Evolutionary conservation across 2,329 filamentous ascomycete species (phyloP).

Genomic region (Trichoderma gracile): DNA sequence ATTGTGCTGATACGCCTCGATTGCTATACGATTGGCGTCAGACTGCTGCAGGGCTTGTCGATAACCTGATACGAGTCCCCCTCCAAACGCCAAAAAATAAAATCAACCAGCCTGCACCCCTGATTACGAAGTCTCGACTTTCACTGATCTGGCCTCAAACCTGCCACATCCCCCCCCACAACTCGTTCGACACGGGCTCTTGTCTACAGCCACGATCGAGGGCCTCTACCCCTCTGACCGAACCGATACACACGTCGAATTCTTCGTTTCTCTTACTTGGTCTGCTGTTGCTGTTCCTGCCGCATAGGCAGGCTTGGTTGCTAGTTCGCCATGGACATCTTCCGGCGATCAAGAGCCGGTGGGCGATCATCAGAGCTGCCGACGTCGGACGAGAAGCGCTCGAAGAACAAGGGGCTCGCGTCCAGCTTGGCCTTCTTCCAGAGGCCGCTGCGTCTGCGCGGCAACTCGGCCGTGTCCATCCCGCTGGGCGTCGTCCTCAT

Average conservation of each 20-base stretch:
- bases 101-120: not conserved
- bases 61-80: slow-evolving; percentile 1
- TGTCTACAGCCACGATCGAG: not conserved
- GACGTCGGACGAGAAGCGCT: slow-evolving; percentile 53
- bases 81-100: slow-evolving; percentile 13
- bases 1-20: too few relatives aligned
- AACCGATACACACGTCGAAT: not conserved
- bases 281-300: slow-evolving; percentile 45
- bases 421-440: slow-evolving; percentile 75
- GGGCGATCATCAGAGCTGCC: slow-evolving; percentile 48
- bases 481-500: slow-evolving; percentile 89
- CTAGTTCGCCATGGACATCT: slow-evolving; percentile 54
- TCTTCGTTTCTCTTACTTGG: not conserved
- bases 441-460: slow-evolving; percentile 81
- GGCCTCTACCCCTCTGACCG: not conserved
- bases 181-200: slow-evolving; percentile 11
- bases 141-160: slow-evolving; percentile 22
- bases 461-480: slow-evolving; percentile 89
- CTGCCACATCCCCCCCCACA: slow-evolving; percentile 2
- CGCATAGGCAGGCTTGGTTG: slow-evolving; percentile 32
- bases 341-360: slow-evolving; percentile 57
- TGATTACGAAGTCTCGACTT: slow-evolving; percentile 19
- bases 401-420: slow-evolving; percentile 44
- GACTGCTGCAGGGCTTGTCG: not conserved
- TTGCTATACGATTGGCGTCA: not conserved